Evolutionary conservation across 306 rosid species (phyloP).

Genomic region (Inga leiocalycina): DNA sequence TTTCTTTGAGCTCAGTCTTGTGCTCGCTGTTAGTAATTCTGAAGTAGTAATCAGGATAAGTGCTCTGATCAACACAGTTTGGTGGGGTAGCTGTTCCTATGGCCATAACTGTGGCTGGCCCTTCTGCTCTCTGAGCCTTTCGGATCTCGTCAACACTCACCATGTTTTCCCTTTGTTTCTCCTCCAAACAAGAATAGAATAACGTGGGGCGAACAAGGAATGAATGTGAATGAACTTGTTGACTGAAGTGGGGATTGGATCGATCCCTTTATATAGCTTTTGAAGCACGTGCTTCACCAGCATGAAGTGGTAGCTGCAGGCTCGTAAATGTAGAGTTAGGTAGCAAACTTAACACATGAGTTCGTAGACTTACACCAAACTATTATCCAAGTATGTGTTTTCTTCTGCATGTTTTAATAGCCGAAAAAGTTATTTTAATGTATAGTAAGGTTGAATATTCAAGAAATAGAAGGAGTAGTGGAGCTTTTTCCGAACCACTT

Average conservation of each 20-base stretch:
- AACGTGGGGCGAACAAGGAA: not conserved
- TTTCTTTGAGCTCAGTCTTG: slow-evolving; percentile 16
- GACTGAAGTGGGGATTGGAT: not conserved
- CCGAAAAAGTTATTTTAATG: not conserved
- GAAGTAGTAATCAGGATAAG: slow-evolving; percentile 8
- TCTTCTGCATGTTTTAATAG: not conserved
- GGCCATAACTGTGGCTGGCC: not conserved
- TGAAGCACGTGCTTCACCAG: not conserved
- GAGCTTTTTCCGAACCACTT: too few species aligned
- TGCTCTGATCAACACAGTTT: slow-evolving; percentile 7
- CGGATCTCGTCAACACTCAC: slow-evolving; percentile 5
- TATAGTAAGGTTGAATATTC: not conserved
- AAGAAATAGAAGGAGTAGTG: not conserved
- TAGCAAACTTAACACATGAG: not conserved
- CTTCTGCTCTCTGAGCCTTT: slow-evolving; percentile 12
- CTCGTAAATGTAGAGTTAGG: not conserved
- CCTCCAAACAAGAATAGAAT: not conserved
- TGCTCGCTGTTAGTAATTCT: not conserved
- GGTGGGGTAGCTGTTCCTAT: slow-evolving; percentile 14
- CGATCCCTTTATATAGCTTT: not conserved
- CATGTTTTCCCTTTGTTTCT: not conserved
- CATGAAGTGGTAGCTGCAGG: not conserved
- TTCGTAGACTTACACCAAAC: not conserved
- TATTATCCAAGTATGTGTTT: not conserved
- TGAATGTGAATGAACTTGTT: not conserved